Base-by-base conservation (phyloP, 805 yeast genomes). In the Myxozyma vanderwaltii region DNA sequence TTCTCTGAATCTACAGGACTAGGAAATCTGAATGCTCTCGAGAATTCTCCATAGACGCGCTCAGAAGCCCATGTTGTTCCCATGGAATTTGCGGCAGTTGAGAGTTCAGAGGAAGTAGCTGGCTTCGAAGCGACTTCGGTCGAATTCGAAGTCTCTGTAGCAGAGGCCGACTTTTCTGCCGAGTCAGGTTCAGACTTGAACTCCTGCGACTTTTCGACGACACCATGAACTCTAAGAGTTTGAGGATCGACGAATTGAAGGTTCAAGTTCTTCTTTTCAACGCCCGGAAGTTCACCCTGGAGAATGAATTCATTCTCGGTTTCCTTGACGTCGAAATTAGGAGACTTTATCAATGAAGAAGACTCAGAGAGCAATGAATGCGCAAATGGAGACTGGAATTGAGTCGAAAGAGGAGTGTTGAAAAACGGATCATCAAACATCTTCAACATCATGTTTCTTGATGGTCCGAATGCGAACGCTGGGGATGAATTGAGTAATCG, bases 231-330 rank as follows among this genome's bases (percentile, higher is more conserved):
- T 27, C 57, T 31, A 47, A 64, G 50, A 6, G 67, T 64, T 36
- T 64, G 55, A 12, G 50, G 52, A 40, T 64, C 64, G 12, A 54
- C 33, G 38, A 64, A 63, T 53, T 64, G 66, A n/a, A 63, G 43
- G 4, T 39, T 53, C 26, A 64, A n/a, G 21, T 64, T 41, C 36
- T 59, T 46, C 48, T 51, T 54, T 10, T 63, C 66, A 39, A 64
- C 58, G 1, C 67, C 67, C 0, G 67, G 67, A 5, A 64, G 51
- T 33, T 64, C 67, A 24, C 67, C 67, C 27, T 64, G 57, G 15
- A 64, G 59, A 0, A 62, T 40, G 27, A 48, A 64, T 17, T 44
- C 56, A n/a, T 33, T 47, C 24, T 63, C 64, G 10, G 65, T 63
- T 29, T 64, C 67, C 53, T 58, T 58, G 24, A 64, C 47, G 27